Conservation (phyloP, 345 rosid species). For the Psidium guajava region DNA sequence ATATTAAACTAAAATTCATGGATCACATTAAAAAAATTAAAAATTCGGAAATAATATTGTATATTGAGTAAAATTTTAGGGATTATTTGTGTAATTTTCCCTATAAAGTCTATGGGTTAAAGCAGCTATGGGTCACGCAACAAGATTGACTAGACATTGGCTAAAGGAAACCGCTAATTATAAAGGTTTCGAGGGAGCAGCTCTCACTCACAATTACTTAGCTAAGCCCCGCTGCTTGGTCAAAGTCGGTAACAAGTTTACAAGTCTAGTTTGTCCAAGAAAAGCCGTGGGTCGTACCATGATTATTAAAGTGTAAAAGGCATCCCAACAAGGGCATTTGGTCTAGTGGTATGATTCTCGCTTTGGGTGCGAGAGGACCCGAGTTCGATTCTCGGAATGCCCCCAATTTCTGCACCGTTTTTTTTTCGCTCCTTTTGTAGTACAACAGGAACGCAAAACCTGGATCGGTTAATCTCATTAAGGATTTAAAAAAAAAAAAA, state of each 20-base stretch:
- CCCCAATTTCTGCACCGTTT: neutral
- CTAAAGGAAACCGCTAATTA: too few relatives aligned
- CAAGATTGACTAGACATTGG: neutral
- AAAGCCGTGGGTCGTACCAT: too few relatives aligned
- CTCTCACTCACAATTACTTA: neutral
- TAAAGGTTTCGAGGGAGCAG: neutral
- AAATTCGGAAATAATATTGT: too few relatives aligned
- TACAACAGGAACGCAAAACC: neutral
- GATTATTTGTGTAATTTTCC: too few relatives aligned
- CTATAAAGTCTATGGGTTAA: neutral
- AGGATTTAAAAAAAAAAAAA: neutral
- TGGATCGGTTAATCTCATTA: neutral
- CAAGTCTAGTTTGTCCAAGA: neutral
- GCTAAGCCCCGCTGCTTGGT: neutral
- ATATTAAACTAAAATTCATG: too few relatives aligned
- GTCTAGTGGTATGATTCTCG: constrained; percentile 26
- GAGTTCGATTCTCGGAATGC: constrained; percentile 85
- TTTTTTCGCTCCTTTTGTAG: neutral
- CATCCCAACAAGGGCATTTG: neutral
- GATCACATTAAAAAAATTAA: too few relatives aligned
- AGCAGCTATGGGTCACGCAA: neutral
- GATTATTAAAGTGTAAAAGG: too few relatives aligned
- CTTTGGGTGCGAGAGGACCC: constrained; percentile 97
- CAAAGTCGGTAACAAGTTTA: neutral
- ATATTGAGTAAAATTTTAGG: too few relatives aligned